Percentiles rank a stretch among this genome's conserved stretches.
phyloP scores from a whole-genome alignment of 73 alveolate genomes.

The Effrenium voratum region DNA sequence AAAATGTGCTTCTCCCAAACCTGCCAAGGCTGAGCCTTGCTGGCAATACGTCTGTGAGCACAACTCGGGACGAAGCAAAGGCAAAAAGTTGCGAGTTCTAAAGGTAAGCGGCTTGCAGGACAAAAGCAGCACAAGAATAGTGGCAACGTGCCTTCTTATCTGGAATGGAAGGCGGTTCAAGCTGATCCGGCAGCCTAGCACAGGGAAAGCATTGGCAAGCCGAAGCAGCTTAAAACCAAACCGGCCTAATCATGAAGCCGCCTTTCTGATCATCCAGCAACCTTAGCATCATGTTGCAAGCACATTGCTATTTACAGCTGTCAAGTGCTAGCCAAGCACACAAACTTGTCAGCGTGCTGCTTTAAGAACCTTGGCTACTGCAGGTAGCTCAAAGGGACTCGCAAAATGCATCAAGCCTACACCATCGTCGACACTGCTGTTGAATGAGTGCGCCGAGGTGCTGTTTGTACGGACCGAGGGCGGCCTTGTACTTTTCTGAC shows the following conservation, averaged over 20 bases:
- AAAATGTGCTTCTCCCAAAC: slow-evolving; percentile 82
- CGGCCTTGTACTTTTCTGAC: slow-evolving; percentile 83
- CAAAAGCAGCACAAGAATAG: no score
- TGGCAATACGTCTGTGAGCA: no score
- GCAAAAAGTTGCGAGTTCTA: no score
- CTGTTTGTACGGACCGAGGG: slow-evolving; percentile 80
- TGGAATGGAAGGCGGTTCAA: slow-evolving; percentile 72
- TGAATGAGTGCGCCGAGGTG: neutral
- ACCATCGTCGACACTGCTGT: neutral
- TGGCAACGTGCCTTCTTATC: slow-evolving; percentile 62
- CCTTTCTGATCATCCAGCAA: slow-evolving; percentile 59
- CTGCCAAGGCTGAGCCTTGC: neutral
- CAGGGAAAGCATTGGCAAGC: neutral
- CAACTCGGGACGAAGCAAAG: no score
- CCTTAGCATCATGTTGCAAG: neutral
- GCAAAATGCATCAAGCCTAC: neutral
- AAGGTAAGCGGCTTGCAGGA: no score
- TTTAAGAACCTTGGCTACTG: slow-evolving; percentile 45
- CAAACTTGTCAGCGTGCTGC: slow-evolving; percentile 56
- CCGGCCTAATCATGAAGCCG: slow-evolving; percentile 68
- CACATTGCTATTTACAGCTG: neutral
- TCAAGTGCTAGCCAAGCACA: neutral
- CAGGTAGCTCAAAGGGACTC: neutral
- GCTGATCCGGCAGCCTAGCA: slow-evolving; percentile 76
- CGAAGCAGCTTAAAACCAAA: neutral